phyloP scores from a whole-genome alignment of 495 filamentous ascomycete genomes.

The Diplogelasinospora grovesii region DNA sequence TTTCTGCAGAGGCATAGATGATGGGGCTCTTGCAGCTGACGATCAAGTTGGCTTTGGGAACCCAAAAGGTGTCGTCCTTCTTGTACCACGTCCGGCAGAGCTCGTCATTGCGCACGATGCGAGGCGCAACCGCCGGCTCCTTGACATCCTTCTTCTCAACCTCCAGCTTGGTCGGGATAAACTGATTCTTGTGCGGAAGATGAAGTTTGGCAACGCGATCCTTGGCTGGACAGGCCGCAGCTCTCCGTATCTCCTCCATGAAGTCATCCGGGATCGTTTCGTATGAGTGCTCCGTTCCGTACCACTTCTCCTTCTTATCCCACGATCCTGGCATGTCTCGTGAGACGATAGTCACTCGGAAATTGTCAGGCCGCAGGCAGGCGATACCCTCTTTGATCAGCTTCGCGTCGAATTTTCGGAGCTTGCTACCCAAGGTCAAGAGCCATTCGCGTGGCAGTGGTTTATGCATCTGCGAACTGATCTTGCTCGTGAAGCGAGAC shows the following conservation, averaged over 20 bases:
- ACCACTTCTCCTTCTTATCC: slow-evolving; percentile 92
- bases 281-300: slow-evolving; percentile 86
- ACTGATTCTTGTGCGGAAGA: slow-evolving; percentile 90
- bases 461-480: slow-evolving; percentile 83
- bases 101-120: slow-evolving; percentile 82
- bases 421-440: slow-evolving; percentile 60
- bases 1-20: slow-evolving; percentile 68
- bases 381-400: slow-evolving; percentile 68
- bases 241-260: slow-evolving; percentile 58
- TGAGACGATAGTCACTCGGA: slow-evolving; percentile 73
- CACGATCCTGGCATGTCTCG: slow-evolving; percentile 78
- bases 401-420: slow-evolving; percentile 72
- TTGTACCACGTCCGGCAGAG: slow-evolving; percentile 90
- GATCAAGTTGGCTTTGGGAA: slow-evolving; percentile 84
- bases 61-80: slow-evolving; percentile 98
- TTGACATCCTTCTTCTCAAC: slow-evolving; percentile 88
- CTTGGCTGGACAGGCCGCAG: slow-evolving; percentile 48
- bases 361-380: slow-evolving; percentile 81
- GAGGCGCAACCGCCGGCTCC: slow-evolving; percentile 66
- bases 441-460: slow-evolving; percentile 79
- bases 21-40: slow-evolving; percentile 75
- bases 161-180: slow-evolving; percentile 87
- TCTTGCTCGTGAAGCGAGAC: slow-evolving; percentile 75
- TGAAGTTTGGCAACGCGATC: slow-evolving; percentile 66
- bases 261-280: slow-evolving; percentile 78